phyloP scores from a whole-genome alignment of 164 flowering plant genomes.

The Brasenia schreberi region DNA sequence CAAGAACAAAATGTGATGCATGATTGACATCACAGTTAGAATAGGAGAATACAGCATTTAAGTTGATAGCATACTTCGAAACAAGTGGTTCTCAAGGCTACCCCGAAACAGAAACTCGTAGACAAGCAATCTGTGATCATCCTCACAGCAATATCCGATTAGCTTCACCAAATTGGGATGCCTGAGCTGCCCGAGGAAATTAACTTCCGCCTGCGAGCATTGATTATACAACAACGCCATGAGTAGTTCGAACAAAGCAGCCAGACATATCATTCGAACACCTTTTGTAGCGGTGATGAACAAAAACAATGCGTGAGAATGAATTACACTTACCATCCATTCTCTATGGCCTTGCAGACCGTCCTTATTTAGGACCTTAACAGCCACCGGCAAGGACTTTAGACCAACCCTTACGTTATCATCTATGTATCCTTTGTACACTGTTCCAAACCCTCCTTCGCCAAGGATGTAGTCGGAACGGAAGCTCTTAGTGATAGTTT shows the following conservation, averaged over 20 bases:
- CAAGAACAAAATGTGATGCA: too few species aligned
- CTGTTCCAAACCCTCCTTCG: conserved; percentile 96
- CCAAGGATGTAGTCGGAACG: conserved; percentile 90
- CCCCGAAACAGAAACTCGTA: conserved; percentile 98
- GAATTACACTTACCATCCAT: conserved; percentile 61
- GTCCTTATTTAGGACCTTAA: conserved; percentile 94
- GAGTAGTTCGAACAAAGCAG: not conserved
- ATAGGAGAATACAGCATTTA: too few species aligned
- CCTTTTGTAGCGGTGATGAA: not conserved
- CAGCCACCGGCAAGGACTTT: conserved; percentile 91
- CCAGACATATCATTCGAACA: not conserved
- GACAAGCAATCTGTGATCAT: conserved; percentile 90
- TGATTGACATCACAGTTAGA: too few species aligned
- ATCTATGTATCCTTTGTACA: conserved; percentile 94
- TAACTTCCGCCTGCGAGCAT: conserved; percentile 68
- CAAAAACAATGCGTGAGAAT: not conserved
- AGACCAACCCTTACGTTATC: conserved; percentile 96
- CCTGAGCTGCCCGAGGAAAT: conserved; percentile 92
- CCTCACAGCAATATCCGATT: conserved; percentile 98
- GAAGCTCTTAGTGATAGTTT: conserved; percentile 96
- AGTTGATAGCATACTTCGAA: conserved; percentile 57
- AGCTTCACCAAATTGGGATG: conserved; percentile 94
- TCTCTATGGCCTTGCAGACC: conserved; percentile 98
- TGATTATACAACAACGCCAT: conserved; percentile 1
- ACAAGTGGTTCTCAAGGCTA: conserved; percentile 95